phyloP scores from a whole-genome alignment of 1,139 yeast genomes.

The Candida sojae region DNA sequence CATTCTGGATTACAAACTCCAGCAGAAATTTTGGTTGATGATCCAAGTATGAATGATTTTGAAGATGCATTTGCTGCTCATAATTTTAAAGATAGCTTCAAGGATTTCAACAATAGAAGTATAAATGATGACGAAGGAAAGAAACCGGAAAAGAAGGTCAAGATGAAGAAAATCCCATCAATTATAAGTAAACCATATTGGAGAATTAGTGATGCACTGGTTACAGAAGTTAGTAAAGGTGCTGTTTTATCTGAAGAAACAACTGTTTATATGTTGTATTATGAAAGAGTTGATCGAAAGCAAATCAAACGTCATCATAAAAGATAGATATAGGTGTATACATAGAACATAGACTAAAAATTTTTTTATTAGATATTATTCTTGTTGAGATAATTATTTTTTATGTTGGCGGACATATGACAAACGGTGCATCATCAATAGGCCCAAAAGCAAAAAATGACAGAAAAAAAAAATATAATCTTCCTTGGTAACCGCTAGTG shows the following conservation, averaged over 20 bases:
- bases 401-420: no score
- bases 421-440: no score
- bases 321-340: background rate
- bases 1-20: conserved; percentile 47
- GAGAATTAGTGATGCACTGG: conserved; percentile 79
- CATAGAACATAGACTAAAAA: background rate
- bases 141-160: conserved; percentile 23
- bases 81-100: conserved; percentile 4
- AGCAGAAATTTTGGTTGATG: conserved; percentile 43
- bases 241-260: conserved; percentile 69
- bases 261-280: conserved; percentile 82
- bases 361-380: background rate
- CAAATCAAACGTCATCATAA: conserved; percentile 14
- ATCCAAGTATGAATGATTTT: conserved; percentile 28
- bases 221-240: conserved; percentile 60
- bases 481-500: background rate
- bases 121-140: background rate
- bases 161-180: conserved; percentile 55
- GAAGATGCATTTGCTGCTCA: conserved; percentile 16
- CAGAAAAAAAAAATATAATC: background rate
- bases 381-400: no score
- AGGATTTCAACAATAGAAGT: background rate
- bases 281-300: conserved; percentile 55
- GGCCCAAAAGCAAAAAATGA: background rate
- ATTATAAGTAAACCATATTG: conserved; percentile 70